phyloP scores from a whole-genome alignment of 208 protist genomes.

The Entamoeba histolytica region DNA sequence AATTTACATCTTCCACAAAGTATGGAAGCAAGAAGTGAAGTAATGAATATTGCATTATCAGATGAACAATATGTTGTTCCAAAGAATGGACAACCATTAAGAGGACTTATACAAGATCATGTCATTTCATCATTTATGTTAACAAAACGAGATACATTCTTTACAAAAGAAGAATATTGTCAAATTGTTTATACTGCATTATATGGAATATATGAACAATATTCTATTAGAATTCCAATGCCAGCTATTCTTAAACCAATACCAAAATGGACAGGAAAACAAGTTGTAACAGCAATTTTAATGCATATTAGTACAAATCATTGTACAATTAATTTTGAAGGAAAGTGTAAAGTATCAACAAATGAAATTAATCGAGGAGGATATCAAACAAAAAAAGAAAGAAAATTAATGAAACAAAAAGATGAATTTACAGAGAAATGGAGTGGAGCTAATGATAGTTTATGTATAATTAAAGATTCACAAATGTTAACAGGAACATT shows the following conservation, averaged over 20 bases:
- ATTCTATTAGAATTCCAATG: conserved; percentile 43
- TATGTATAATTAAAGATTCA: conserved; percentile 60
- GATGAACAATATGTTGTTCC: conserved; percentile 72
- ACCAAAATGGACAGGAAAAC: conserved; percentile 34
- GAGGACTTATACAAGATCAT: conserved; percentile 98
- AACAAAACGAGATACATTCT: conserved; percentile 75
- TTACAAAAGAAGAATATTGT: conserved; percentile 61
- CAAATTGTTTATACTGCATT: conserved; percentile 63
- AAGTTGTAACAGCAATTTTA: conserved; percentile 38
- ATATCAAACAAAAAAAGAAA: background rate
- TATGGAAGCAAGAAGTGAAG: conserved; percentile 66
- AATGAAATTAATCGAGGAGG: conserved; percentile 18
- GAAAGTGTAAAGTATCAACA: conserved; percentile 52
- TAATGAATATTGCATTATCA: conserved; percentile 64
- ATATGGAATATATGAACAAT: background rate
- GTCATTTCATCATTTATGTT: conserved; percentile 80
- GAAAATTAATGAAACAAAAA: background rate
- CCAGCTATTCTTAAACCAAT: conserved; percentile 75
- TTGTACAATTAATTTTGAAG: conserved; percentile 40
- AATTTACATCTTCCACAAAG: conserved; percentile 93
- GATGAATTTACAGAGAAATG: background rate
- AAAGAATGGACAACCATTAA: conserved; percentile 75
- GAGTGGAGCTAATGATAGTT: conserved; percentile 27
- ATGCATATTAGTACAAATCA: conserved; percentile 28
- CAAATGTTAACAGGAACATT: conserved; percentile 82